Base-by-base conservation (phyloP, 768 basidiomycete genomes). In the Floccularia luteovirens region DNA sequence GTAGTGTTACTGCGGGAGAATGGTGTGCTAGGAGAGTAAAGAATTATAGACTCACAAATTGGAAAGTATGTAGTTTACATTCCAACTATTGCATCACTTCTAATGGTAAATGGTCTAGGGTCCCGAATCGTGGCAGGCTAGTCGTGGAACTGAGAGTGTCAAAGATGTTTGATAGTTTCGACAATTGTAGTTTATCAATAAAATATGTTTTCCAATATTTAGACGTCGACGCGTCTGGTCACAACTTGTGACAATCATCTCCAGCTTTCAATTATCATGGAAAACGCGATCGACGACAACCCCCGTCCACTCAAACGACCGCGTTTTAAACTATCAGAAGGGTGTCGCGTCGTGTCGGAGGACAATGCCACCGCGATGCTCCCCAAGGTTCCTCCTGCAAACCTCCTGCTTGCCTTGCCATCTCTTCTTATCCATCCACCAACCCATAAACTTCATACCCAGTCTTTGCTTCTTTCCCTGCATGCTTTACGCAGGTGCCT, bases 361-460 rank as follows among this genome's bases (percentile, higher is more conserved):
- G 3, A 30, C 16, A 20, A 23, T 4, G 23, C 19, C 16, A 40
- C 40, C 27, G 6, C n/a, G 8, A n/a, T 14, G 44, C 5, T 47
- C 35, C 5, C 48, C 52, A 1, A 45, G n/a, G n/a, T 70, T n/a
- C 65, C 68, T 1, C 47, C 52, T 4, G 60, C 68, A 4, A 51
- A 66, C 5, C 66, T 87, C 14, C 71, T 87, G 19, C 66, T 87
- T 5, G 67, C 74, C 3, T 61, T 88, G 2, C 84, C 86, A 1
- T 57, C 59, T 0, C 54, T 87, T 16, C 57, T 89, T 12, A 54
- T 68, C 1, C 80, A 82, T 42, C 86, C 84, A 3, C 81, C 84
- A 3, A 73, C 67, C 2, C 80, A 85, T 48, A 64, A 55, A 12
- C 52, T 64, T 21, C 76, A 88, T 51, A 48, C 69, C 0, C 60